These are phyloP conservation scores for Rhodomyrtus tomentosa DNA, from an alignment of 345 rosid species.

Conservation along the genomic window DNA sequence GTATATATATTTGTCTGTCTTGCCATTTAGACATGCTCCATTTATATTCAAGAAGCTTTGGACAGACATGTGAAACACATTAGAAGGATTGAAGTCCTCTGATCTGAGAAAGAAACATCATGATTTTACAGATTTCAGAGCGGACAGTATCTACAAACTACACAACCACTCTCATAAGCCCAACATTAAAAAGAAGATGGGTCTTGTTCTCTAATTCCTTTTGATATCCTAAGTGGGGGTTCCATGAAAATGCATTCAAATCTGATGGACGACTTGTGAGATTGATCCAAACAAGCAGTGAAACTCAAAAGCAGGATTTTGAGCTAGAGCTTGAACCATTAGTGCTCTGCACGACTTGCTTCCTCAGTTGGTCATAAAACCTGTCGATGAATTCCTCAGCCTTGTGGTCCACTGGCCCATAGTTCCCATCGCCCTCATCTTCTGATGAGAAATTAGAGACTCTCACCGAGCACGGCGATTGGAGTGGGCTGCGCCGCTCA, in stretches of 20 bases:
- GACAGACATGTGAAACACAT: not conserved
- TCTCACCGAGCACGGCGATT: not conserved
- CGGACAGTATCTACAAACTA: not conserved
- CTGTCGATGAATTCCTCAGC: conserved; percentile 7
- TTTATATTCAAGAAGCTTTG: not conserved
- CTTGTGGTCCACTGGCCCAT: not conserved
- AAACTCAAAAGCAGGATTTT: not conserved
- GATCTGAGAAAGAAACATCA: not conserved
- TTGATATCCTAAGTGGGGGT: not conserved
- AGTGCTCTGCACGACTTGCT: not conserved
- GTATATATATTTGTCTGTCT: not conserved
- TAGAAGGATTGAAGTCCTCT: not conserved
- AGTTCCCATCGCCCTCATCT: not conserved
- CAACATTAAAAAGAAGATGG: not conserved
- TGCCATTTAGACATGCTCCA: not conserved
- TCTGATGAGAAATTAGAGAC: not conserved
- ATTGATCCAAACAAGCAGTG: not conserved
- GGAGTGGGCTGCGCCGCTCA: not conserved
- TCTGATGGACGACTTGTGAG: not conserved
- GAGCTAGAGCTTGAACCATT: not conserved
- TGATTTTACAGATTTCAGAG: not conserved
- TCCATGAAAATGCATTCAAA: not conserved
- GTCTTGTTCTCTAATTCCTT: not conserved
- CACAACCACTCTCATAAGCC: not conserved
- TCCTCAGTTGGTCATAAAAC: not conserved